Percentiles rank a stretch among this genome's conserved stretches.
These are phyloP conservation scores for Peniophora sp. DNA, from an alignment of 1,284 basidiomycete species.

Conservation along the genomic window DNA sequence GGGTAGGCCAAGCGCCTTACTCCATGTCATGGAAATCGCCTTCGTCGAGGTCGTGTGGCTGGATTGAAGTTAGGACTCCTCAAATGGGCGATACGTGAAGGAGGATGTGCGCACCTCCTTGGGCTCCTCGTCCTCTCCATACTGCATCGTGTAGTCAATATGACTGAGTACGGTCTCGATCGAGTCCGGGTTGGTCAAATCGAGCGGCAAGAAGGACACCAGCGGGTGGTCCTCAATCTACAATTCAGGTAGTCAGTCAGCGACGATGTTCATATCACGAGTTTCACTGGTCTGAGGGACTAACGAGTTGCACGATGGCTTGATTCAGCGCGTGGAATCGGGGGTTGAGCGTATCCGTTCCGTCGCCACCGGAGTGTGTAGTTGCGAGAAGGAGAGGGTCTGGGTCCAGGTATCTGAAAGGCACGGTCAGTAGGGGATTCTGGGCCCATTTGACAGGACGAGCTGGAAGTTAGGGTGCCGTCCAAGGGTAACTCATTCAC, in stretches of 20 bases:
- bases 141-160: slow-evolving; percentile 97
- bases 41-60: slow-evolving; percentile 85
- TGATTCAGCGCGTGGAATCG: slow-evolving; percentile 91
- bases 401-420: slow-evolving; percentile 82
- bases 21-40: slow-evolving; percentile 76
- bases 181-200: slow-evolving; percentile 86
- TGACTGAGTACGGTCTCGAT: slow-evolving; percentile 89
- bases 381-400: slow-evolving; percentile 86
- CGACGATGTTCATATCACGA: background rate
- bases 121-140: slow-evolving; percentile 90
- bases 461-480: too few relatives aligned
- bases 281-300: slow-evolving; percentile 21
- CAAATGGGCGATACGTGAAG: background rate
- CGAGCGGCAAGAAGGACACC: slow-evolving; percentile 93
- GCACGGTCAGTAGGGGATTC: too few relatives aligned
- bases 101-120: slow-evolving; percentile 55
- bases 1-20: slow-evolving; percentile 26
- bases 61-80: slow-evolving; percentile 1
- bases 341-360: slow-evolving; percentile 63
- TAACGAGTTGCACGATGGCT: slow-evolving; percentile 89
- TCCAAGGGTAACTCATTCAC: too few relatives aligned
- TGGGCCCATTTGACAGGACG: too few relatives aligned
- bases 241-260: background rate
- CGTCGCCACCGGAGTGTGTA: slow-evolving; percentile 51
- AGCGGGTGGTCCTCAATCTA: slow-evolving; percentile 98